Evolutionary conservation across 2,329 filamentous ascomycete genomes (phyloP).

Genomic region (Aspergillus melleus): DNA sequence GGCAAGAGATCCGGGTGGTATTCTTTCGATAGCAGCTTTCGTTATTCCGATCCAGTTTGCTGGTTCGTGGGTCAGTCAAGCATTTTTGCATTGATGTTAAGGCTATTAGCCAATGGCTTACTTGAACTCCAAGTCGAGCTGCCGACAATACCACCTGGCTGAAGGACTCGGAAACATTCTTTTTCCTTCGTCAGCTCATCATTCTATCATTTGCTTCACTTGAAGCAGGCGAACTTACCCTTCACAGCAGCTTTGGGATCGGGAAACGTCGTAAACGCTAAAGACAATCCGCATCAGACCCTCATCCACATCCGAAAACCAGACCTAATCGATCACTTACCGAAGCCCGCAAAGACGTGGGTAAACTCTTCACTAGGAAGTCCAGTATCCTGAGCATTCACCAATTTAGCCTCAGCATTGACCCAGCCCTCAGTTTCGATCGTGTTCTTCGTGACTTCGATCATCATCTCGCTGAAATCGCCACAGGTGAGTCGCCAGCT

Average conservation of each 20-base stretch:
- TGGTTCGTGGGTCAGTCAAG: background rate
- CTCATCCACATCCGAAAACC: background rate
- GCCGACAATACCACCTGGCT: constrained; percentile 35
- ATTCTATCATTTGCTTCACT: background rate
- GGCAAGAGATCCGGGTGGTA: constrained; percentile 24
- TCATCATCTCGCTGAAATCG: constrained; percentile 48
- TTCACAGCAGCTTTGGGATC: constrained; percentile 40
- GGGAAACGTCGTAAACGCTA: constrained; percentile 48
- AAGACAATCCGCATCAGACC: background rate
- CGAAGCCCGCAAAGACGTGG: constrained; percentile 51
- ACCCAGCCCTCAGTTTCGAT: constrained; percentile 48
- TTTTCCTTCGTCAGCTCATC: background rate
- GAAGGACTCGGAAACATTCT: constrained; percentile 37
- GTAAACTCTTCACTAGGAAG: constrained; percentile 43
- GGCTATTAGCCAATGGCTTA: constrained; percentile 14
- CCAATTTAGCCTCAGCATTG: constrained; percentile 44
- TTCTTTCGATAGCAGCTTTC: constrained; percentile 24
- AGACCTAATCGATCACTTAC: constrained; percentile 18
- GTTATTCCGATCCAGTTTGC: constrained; percentile 31
- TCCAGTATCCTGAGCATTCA: constrained; percentile 51
- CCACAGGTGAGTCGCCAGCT: constrained; percentile 52
- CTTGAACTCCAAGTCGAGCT: constrained; percentile 38
- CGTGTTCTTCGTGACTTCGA: constrained; percentile 44
- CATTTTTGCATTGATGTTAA: background rate
- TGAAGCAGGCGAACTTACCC: constrained; percentile 25